Percentiles rank a stretch among this genome's conserved stretches.
Conservation (phyloP, 2,329 filamentous ascomycete genomes). For the Trichoderma sp. region DNA sequence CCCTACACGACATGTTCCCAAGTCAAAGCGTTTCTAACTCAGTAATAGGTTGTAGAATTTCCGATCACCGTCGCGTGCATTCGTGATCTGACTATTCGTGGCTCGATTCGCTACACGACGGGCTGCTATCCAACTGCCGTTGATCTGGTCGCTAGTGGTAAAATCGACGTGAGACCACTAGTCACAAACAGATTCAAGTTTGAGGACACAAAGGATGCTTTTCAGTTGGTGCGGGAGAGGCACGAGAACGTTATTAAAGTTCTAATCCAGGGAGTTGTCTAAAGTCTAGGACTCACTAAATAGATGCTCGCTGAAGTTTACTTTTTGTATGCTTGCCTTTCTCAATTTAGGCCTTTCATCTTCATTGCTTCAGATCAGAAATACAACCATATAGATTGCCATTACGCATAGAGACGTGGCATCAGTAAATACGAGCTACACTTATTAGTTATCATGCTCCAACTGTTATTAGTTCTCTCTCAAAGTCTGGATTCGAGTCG, state of each 20-base stretch:
- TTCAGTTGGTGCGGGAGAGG: constrained; percentile 31
- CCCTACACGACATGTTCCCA: not conserved
- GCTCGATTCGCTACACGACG: constrained; percentile 50
- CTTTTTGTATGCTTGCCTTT: not conserved
- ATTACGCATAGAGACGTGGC: not conserved
- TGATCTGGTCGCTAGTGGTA: constrained; percentile 48
- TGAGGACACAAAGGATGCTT: constrained; percentile 47
- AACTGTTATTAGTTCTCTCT: too few species aligned
- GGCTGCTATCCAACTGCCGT: constrained; percentile 51
- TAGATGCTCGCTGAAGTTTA: not conserved
- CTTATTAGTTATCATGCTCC: too few species aligned
- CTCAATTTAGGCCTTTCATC: not conserved
- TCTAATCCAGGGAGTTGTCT: constrained; percentile 20
- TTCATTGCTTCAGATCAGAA: not conserved
- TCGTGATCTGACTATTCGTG: constrained; percentile 47
- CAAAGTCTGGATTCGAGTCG: too few species aligned
- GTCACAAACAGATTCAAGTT: constrained; percentile 39
- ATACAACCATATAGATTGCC: not conserved
- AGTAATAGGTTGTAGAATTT: not conserved
- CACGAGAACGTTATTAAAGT: constrained; percentile 28
- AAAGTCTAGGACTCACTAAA: not conserved
- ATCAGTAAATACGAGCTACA: not conserved
- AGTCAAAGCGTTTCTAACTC: not conserved
- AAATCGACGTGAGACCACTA: constrained; percentile 38
- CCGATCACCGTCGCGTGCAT: constrained; percentile 51